Conservation (phyloP, 2,329 filamentous ascomycete genomes). For the Apiospora malaysiana region DNA sequence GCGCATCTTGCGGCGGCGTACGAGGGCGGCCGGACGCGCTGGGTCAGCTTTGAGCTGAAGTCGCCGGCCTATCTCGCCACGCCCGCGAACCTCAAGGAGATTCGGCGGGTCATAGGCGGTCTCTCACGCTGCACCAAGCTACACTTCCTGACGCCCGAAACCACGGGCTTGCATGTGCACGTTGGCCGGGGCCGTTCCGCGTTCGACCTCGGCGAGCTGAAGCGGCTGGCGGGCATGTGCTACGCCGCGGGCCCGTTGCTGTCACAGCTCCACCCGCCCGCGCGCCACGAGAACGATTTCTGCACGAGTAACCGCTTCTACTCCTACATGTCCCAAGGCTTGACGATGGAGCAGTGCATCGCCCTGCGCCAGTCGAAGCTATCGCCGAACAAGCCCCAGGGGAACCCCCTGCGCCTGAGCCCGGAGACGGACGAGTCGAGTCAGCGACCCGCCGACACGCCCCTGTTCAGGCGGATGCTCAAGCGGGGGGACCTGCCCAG, state of each 20-base stretch:
- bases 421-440: not conserved
- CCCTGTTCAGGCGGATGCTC: not conserved
- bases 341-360: not conserved
- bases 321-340: not conserved
- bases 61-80: constrained; percentile 10
- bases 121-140: not conserved
- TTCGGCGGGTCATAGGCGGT: not conserved
- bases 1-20: not conserved
- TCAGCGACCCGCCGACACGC: not conserved
- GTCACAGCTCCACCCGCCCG: not conserved
- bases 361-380: not conserved
- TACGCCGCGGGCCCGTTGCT: constrained; percentile 4
- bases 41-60: not conserved
- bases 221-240: constrained; percentile 11
- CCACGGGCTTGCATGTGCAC: not conserved
- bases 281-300: not conserved
- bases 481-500: not conserved
- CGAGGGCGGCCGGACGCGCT: not conserved
- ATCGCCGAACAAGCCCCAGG: not conserved
- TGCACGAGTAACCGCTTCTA: constrained; percentile 2
- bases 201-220: not conserved
- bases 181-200: not conserved
- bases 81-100: not conserved
- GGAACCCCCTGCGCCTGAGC: not conserved
- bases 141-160: not conserved